Conservation (phyloP, 306 rosid species). For the Cucurbita ficifolia region DNA sequence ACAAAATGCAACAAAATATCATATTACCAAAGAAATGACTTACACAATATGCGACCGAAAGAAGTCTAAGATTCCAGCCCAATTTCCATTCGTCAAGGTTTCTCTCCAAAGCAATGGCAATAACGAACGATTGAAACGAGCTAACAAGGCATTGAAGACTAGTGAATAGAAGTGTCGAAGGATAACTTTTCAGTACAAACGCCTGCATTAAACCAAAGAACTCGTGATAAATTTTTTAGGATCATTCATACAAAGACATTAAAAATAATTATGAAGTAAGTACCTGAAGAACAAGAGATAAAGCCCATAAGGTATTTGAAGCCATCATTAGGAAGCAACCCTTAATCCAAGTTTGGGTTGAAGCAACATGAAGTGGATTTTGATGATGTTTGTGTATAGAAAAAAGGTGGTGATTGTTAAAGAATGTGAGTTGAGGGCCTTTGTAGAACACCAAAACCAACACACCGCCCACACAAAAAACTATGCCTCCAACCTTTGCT, state of each 20-base stretch:
- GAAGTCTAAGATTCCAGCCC: conserved; percentile 58
- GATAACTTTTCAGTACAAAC: conserved; percentile 46
- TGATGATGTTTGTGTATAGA: conserved; percentile 12
- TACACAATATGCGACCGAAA: conserved; percentile 52
- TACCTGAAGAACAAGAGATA: conserved; percentile 80
- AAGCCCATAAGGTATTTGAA: conserved; percentile 53
- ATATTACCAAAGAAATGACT: too few relatives aligned
- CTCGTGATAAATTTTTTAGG: too few relatives aligned
- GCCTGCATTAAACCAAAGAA: conserved; percentile 13
- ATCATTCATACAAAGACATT: too few relatives aligned
- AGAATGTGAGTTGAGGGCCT: conserved; percentile 45
- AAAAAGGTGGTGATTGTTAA: conserved; percentile 18
- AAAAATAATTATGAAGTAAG: too few relatives aligned
- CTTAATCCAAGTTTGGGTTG: conserved; percentile 45
- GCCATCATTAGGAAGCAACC: conserved; percentile 76
- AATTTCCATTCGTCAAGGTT: conserved; percentile 55
- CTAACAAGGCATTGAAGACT: conserved; percentile 60
- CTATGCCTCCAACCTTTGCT: conserved; percentile 50
- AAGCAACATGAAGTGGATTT: not conserved
- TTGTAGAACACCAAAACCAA: conserved; percentile 50
- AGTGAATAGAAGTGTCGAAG: conserved; percentile 68
- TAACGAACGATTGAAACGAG: conserved; percentile 48
- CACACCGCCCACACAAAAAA: conserved; percentile 48
- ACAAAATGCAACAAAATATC: too few relatives aligned
- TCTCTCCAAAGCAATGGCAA: conserved; percentile 61